Conservation (phyloP, 192 early-diverging fungal species). For the Mortierella hygrophila region DNA sequence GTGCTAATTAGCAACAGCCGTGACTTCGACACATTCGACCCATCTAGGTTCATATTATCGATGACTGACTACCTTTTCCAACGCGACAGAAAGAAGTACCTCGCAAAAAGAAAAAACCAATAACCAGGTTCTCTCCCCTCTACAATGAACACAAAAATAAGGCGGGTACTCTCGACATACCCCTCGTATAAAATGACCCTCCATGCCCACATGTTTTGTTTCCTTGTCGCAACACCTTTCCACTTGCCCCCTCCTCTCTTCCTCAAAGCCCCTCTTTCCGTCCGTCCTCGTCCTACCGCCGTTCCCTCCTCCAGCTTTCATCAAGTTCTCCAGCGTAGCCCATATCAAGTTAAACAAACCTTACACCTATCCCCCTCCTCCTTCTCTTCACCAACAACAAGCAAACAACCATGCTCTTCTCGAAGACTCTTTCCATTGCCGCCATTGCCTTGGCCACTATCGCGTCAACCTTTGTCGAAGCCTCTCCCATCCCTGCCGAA, state of each 20-base stretch:
- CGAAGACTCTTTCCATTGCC: slow-evolving; percentile 28
- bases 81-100: neutral
- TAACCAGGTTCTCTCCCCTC: neutral
- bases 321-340: neutral
- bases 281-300: neutral
- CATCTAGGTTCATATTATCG: neutral
- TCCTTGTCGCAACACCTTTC: slow-evolving; percentile 37
- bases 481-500: slow-evolving; percentile 31
- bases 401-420: slow-evolving; percentile 21
- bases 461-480: slow-evolving; percentile 29
- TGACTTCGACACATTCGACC: neutral
- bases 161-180: neutral
- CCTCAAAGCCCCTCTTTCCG: neutral
- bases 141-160: neutral
- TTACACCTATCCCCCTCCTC: neutral
- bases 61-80: neutral
- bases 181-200: neutral
- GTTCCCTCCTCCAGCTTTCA: neutral
- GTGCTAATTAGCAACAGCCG: neutral
- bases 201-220: slow-evolving; percentile 5
- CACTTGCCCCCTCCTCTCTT: neutral
- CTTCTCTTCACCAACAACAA: neutral
- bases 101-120: neutral
- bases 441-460: slow-evolving; percentile 34
- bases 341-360: neutral